These are phyloP conservation scores for Penicillium longicatenatum DNA, from an alignment of 495 filamentous ascomycete genomes.

Conservation along the genomic window DNA sequence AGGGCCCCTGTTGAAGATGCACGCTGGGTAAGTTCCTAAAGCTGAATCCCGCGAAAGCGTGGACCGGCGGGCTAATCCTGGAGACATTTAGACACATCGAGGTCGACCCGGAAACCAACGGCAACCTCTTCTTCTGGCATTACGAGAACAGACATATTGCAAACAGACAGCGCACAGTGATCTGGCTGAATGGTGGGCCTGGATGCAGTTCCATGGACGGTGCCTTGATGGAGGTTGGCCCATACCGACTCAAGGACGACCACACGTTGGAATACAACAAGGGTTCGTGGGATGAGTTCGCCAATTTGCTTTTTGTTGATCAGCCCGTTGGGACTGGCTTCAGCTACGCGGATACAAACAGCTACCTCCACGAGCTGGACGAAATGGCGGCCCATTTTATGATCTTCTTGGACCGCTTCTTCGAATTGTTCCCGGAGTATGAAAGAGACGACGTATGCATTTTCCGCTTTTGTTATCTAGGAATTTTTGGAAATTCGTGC, in stretches of 20 bases:
- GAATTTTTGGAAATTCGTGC: slow-evolving; percentile 15
- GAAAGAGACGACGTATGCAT: slow-evolving; percentile 84
- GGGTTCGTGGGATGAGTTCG: slow-evolving; percentile 96
- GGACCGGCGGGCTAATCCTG: background rate
- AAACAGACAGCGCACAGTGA: slow-evolving; percentile 85
- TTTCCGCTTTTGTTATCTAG: background rate
- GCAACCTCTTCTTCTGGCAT: slow-evolving; percentile 98
- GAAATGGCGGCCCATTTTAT: slow-evolving; percentile 91
- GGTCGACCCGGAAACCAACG: slow-evolving; percentile 77
- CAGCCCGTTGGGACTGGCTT: slow-evolving; percentile 96
- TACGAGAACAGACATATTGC: slow-evolving; percentile 94
- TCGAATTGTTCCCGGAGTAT: slow-evolving; percentile 86
- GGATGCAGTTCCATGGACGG: slow-evolving; percentile 98
- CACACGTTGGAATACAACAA: slow-evolving; percentile 76
- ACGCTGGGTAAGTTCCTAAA: slow-evolving; percentile 76
- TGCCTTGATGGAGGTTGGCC: slow-evolving; percentile 95
- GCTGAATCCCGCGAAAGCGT: background rate
- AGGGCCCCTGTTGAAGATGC: slow-evolving; percentile 88
- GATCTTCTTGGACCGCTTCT: slow-evolving; percentile 87
- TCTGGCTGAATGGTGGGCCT: slow-evolving; percentile 96
- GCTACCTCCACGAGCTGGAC: slow-evolving; percentile 79
- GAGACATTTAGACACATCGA: slow-evolving; percentile 74
- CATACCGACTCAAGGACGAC: slow-evolving; percentile 82
- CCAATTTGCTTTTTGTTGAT: slow-evolving; percentile 94
- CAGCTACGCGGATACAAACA: slow-evolving; percentile 89